phyloP scores from a whole-genome alignment of 164 flowering plant genomes.

The Aristolochia californica region DNA sequence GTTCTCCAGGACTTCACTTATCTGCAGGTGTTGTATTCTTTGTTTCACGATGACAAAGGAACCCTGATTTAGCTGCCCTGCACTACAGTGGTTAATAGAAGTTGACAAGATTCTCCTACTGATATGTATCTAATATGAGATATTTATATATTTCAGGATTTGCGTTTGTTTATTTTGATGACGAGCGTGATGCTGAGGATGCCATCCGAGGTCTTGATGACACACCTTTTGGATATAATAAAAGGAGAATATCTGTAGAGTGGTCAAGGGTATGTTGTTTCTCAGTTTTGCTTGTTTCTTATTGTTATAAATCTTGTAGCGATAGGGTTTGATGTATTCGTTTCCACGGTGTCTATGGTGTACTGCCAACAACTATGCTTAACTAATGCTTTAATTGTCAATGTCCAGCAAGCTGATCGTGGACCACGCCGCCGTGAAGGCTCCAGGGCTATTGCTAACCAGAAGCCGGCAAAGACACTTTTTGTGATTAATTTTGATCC shows the following conservation, averaged over 20 bases:
- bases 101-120: neutral
- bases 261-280: slow-evolving; percentile 67
- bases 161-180: slow-evolving; percentile 93
- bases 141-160: slow-evolving; percentile 42
- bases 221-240: slow-evolving; percentile 64
- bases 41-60: slow-evolving; percentile 10
- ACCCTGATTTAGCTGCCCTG: no score
- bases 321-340: no score
- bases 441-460: slow-evolving; percentile 44
- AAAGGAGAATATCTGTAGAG: slow-evolving; percentile 75
- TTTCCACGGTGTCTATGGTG: no score
- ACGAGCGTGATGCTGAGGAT: slow-evolving; percentile 91
- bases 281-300: neutral
- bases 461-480: slow-evolving; percentile 77
- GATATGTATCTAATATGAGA: neutral
- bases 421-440: slow-evolving; percentile 48
- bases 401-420: slow-evolving; percentile 27
- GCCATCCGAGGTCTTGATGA: slow-evolving; percentile 76
- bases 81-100: no score
- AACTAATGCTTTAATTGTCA: no score
- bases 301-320: no score
- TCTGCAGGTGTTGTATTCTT: slow-evolving; percentile 78
- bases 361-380: no score
- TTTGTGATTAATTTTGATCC: slow-evolving; percentile 94
- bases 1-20: slow-evolving; percentile 59